phyloP scores from a whole-genome alignment of 2,329 filamentous ascomycete genomes.

The Curvularia sp. region DNA sequence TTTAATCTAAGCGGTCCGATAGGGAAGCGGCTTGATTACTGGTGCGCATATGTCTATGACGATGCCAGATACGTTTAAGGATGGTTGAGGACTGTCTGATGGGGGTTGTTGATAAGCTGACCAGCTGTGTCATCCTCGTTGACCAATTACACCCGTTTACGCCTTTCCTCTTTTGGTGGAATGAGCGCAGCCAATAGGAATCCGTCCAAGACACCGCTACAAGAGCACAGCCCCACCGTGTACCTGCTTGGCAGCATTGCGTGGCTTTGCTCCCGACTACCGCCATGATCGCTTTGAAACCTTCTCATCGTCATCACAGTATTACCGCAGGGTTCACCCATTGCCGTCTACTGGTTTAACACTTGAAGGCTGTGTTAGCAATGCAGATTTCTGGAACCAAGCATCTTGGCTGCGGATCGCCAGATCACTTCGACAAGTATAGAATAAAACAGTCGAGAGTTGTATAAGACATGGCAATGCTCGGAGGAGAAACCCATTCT shows the following conservation, averaged over 20 bases:
- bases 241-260: background rate
- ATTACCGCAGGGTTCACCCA: background rate
- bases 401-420: background rate
- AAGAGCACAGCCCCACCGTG: background rate
- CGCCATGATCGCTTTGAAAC: background rate
- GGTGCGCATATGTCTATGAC: slow-evolving; percentile 18
- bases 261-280: background rate
- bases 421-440: slow-evolving; percentile 9
- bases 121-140: background rate
- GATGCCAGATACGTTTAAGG: background rate
- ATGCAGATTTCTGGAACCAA: background rate
- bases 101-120: background rate
- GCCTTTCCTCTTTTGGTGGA: slow-evolving; percentile 13
- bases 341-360: background rate
- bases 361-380: background rate
- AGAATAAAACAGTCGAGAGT: background rate
- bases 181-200: slow-evolving; percentile 17
- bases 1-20: background rate
- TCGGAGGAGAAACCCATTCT: background rate
- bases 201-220: background rate
- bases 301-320: background rate
- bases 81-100: background rate
- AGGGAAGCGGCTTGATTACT: background rate
- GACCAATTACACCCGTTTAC: background rate
- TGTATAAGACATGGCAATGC: background rate